These are phyloP conservation scores for Kwoniella botswanensis DNA, from an alignment of 768 basidiomycete genomes.

Conservation along the genomic window DNA sequence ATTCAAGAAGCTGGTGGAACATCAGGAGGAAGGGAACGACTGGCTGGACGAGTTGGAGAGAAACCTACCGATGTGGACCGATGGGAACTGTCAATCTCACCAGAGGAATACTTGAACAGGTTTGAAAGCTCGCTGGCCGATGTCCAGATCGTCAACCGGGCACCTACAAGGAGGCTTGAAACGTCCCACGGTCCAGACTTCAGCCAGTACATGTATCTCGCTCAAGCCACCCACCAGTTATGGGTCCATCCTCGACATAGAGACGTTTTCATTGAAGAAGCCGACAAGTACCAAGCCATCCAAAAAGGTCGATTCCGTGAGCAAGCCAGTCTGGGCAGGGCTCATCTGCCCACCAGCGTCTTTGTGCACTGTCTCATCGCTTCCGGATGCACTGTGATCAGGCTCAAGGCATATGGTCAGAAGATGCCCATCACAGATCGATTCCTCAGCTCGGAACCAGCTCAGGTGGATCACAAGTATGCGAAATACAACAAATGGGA, in stretches of 20 bases:
- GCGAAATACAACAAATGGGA: too few species aligned
- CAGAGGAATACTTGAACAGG: slow-evolving; percentile 13
- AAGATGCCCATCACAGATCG: slow-evolving; percentile 22
- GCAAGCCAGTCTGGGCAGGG: slow-evolving; percentile 24
- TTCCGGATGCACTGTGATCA: slow-evolving; percentile 20
- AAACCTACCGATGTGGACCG: slow-evolving; percentile 26
- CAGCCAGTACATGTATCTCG: slow-evolving; percentile 19
- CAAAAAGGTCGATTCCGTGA: slow-evolving; percentile 6
- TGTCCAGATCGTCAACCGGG: slow-evolving; percentile 13
- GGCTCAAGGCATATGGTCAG: slow-evolving; percentile 35
- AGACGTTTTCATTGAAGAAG: slow-evolving; percentile 14
- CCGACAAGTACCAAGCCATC: slow-evolving; percentile 18
- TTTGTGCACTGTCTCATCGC: slow-evolving; percentile 28
- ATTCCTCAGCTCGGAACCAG: slow-evolving; percentile 26
- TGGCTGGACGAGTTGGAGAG: background rate
- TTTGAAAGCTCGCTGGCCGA: slow-evolving; percentile 20
- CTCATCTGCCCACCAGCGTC: slow-evolving; percentile 21
- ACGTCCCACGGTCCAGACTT: slow-evolving; percentile 11
- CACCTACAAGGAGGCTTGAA: background rate
- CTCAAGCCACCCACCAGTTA: slow-evolving; percentile 24
- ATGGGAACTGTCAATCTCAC: slow-evolving; percentile 27
- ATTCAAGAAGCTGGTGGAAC: background rate
- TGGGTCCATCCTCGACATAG: slow-evolving; percentile 25
- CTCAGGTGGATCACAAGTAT: slow-evolving; percentile 9
- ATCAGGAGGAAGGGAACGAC: background rate